Evolutionary conservation across 176 grass and related monocot species (phyloP), one percentile per base, ranked within the genome.

Genomic region (Rhynchospora tenuis): DNA sequence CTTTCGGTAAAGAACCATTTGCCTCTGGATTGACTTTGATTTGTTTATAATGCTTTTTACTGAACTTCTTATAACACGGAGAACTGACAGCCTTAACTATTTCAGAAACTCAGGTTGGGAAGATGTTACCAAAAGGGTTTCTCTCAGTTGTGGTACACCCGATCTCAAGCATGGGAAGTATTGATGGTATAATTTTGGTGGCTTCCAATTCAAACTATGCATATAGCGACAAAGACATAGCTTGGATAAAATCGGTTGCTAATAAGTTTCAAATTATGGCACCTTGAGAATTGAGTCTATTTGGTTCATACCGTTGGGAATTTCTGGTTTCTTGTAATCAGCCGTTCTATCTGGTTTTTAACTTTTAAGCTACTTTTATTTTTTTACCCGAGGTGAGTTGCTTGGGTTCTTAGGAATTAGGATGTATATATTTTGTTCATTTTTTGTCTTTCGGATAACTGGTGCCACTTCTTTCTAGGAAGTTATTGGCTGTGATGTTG

Each of bases 151-250:
- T 95, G 70, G 77, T 88, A 79, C 90, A 91, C 71, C 91, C 89
- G 54, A 65, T 93, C 81, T 29, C 84, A n/a, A 77, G 77, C 64
- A 81, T 74, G 82, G 60, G 58, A 84, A 89, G 75, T 85, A 84
- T 73, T 70, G 86, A 91, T 84, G 91, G 93, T 44, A 86, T 95
- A 79, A 43, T 99, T 59, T 70, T 95, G 45, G 70, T 99, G 86
- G 91, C 84, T 48, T 99, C 93, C 60, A 99, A 92, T 85, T 78
- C 91, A 78, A 93, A 90, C 70, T 99, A 93, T 86, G 91, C 91
- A 63, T 99, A 99, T 78, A 85, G 77, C 23, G 93, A 95, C 38
- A 99, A 99, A 86, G 91, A 99, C 83, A 91, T 90, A 89, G 77
- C 89, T 86, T 99, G 93, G 93, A 92, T 99, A 83, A 85, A 64